Conservation (phyloP, 2,329 filamentous ascomycete genomes). For the Rhynchosporium secalis region DNA sequence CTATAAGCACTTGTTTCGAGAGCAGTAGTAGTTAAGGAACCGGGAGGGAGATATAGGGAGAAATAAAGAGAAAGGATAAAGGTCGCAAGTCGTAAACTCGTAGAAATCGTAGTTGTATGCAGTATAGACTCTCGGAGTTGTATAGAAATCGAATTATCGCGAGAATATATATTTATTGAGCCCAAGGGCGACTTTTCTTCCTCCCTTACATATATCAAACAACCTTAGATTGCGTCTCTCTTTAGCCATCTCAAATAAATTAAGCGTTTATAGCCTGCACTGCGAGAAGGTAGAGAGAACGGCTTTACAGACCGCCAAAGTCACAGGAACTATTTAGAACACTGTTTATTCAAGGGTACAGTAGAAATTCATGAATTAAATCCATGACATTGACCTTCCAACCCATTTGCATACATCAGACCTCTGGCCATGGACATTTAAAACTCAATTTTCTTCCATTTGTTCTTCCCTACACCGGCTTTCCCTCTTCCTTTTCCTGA, state of each 20-base stretch:
- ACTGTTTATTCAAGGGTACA: no score
- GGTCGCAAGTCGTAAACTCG: background rate
- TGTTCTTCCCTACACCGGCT: background rate
- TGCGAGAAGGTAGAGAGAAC: background rate
- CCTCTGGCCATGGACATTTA: background rate
- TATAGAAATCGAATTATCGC: background rate
- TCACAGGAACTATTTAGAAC: no score
- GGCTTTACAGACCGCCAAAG: background rate
- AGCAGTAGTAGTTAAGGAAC: background rate
- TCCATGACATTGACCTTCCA: background rate
- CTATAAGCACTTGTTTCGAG: background rate
- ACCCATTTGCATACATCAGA: background rate
- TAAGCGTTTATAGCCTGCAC: background rate
- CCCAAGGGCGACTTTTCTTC: background rate
- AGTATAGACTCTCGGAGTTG: background rate
- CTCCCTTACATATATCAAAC: background rate
- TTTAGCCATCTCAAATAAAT: background rate
- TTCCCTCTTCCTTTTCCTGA: background rate
- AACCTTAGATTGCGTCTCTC: background rate
- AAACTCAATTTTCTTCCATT: conserved; percentile 1
- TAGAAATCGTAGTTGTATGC: background rate
- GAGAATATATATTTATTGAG: background rate
- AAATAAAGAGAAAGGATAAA: background rate
- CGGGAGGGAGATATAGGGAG: background rate
- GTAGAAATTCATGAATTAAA: no score